A percentile compares a stretch with the other conserved stretches of the same genome.
These are phyloP conservation scores for Leptographium galeiforme DNA, from an alignment of 2,329 filamentous ascomycete genomes.

Conservation along the genomic window DNA sequence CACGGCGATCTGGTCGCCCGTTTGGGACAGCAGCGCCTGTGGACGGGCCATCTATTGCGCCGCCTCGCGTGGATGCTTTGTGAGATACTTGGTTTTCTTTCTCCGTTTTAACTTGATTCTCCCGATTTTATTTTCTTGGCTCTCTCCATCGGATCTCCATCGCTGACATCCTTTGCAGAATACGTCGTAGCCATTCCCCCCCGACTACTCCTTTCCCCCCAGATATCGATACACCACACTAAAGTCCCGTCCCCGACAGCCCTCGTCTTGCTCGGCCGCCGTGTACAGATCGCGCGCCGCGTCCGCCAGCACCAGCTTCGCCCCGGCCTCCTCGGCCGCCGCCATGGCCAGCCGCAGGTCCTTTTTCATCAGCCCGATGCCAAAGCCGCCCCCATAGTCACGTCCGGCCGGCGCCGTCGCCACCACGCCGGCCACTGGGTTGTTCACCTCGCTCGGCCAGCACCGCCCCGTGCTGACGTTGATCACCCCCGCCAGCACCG, in stretches of 20 bases:
- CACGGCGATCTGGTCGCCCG: slow-evolving; percentile 1
- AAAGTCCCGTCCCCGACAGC: slow-evolving; percentile 60
- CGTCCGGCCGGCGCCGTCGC: slow-evolving; percentile 60
- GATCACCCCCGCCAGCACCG: slow-evolving; percentile 68
- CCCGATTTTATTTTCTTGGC: too few relatives aligned
- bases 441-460: slow-evolving; percentile 94
- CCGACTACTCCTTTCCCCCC: slow-evolving; percentile 40
- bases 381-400: slow-evolving; percentile 68
- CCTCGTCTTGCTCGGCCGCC: slow-evolving; percentile 44
- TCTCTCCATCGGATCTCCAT: too few relatives aligned
- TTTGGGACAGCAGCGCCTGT: background rate
- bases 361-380: slow-evolving; percentile 67
- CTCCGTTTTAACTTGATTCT: too few relatives aligned
- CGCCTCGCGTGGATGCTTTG: background rate
- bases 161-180: too few relatives aligned
- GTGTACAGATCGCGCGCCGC: slow-evolving; percentile 56
- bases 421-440: slow-evolving; percentile 78
- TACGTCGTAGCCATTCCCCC: too few relatives aligned
- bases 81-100: too few relatives aligned
- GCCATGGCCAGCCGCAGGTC: slow-evolving; percentile 59
- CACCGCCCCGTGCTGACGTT: slow-evolving; percentile 89
- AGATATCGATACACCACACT: slow-evolving; percentile 69
- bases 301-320: slow-evolving; percentile 50
- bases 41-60: background rate
- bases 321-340: slow-evolving; percentile 56